Evolutionary conservation across 352 stramenopile genomes (phyloP), one percentile per base, ranked within the genome.

Genomic region (Globisporangium middletonii): DNA sequence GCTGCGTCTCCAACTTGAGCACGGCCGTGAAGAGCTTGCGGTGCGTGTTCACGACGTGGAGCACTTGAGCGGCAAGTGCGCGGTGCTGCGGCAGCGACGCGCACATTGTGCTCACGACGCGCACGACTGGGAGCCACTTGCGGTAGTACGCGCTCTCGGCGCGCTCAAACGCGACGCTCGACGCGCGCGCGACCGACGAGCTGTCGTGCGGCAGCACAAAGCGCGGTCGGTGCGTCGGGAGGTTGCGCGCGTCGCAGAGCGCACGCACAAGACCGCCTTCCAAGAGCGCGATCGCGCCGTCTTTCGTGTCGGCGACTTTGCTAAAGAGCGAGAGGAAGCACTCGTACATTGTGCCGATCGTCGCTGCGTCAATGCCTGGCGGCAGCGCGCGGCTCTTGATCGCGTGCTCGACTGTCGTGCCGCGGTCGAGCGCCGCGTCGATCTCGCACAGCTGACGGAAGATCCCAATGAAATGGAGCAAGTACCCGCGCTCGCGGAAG

Each of bases 241-340:
- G n/a, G 51, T 88, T 88, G 15, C 59, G 71, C 2, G 69, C 65
- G 46, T 88, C 79, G 12, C 68, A 66, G 4, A 94, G 65, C n/a
- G 79, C 75, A 47, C 79, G 78, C 18, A 94, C 56, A 27, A 92
- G 68, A 1, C 82, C 80, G 49, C 79, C 79, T 74, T 92, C 80
- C 9, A 94, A 49, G 19, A 94, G 53, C 28, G 77, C 78, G 28
- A 88, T 55, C 0, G 84, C 82, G 42, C 84, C 84, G 51, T 90
- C 78, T 28, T 75, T 72, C 30, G 72, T 83, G 33, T 73, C 67
- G 19, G 79, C 79, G 15, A 92, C 65, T 11, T 79, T 77, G 0
- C 72, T 67, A 37, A 92, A 91, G 19, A 94, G 77, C 52, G 84
- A 94, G 48, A 94, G 63, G 27, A 92, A 88, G 47, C 79, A 89